Evolutionary conservation across 2,329 filamentous ascomycete species (phyloP), one percentile per base, ranked within the genome.

Genomic region (Rutstroemia sp.): DNA sequence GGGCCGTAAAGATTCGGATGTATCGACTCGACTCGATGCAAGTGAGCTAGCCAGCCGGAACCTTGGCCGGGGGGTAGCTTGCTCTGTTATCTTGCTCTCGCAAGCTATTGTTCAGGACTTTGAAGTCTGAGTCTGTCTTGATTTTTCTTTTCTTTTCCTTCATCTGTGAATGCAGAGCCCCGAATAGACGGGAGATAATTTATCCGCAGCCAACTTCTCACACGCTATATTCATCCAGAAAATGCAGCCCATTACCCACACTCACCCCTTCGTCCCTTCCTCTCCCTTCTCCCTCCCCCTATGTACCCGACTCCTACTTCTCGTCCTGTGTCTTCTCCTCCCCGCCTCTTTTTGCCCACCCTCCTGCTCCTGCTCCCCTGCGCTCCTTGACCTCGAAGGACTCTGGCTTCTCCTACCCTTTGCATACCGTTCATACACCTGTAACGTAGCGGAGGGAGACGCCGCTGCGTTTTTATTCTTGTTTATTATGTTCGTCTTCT

Each of bases 301-400:
- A 18, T 60, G 61, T 25, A 42, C 48, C 45, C 62, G 54, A 23
- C 57, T 61, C 10, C 63, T 42, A 39, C 56, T 64, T 34, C 58
- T 60, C 16, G 61, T 65, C 52, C 63, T 61, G 52, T 63, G 59
- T 52, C 62, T 62, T 19, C 61, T 50, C 25, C 61, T 62, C 38
- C 59, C 58, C 10, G 46, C 27, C 37, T 55, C 57, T 10, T 9
- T 30, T 7, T 30, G 27, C 5, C 14, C 38, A 23, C 18, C 37
- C 58, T 14, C 19, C 54, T 6, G 27, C n/a, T 10, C 27, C 27
- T 10, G 27, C 27, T 55, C 30, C 10, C 46, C 52, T 12, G 41
- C 38, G 12, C 58, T 58, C 2, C 53, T 50, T 41, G 49, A 56
- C 16, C 55, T 51, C 14, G 52, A 62, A n/a, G 61, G 62, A 37